These are phyloP conservation scores for Aspergillus ellipticus DNA, from an alignment of 495 filamentous ascomycete genomes.

Conservation along the genomic window DNA sequence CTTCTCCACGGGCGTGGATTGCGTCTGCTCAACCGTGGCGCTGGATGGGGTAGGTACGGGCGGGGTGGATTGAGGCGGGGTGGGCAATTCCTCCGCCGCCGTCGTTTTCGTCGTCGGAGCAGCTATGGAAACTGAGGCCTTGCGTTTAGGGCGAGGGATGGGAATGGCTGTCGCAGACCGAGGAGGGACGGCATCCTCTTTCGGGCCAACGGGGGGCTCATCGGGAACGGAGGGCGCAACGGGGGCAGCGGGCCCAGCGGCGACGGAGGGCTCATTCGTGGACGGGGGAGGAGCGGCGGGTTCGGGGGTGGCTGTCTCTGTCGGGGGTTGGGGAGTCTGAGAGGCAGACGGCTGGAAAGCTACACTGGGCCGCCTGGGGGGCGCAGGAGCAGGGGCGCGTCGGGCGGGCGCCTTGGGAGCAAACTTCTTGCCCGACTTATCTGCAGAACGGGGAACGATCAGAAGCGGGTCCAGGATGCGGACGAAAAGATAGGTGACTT, in stretches of 20 bases:
- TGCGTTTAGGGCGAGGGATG: constrained; percentile 30
- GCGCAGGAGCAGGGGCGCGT: constrained; percentile 35
- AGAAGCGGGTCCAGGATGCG: neutral
- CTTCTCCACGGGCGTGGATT: neutral
- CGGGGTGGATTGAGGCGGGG: constrained; percentile 13
- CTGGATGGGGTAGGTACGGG: neutral
- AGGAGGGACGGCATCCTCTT: neutral
- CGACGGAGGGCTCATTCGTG: too few relatives aligned
- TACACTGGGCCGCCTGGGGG: constrained; percentile 38
- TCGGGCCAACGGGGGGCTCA: constrained; percentile 13
- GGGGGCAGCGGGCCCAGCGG: constrained; percentile 21
- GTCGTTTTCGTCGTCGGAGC: constrained; percentile 8
- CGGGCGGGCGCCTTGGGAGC: constrained; percentile 50
- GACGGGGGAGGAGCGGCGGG: constrained; percentile 16
- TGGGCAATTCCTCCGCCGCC: constrained; percentile 11
- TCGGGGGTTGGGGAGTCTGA: constrained; percentile 26
- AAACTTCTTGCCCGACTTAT: constrained; percentile 55
- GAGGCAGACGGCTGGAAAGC: constrained; percentile 35
- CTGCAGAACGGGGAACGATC: constrained; percentile 21
- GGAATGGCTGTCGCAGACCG: constrained; percentile 24
- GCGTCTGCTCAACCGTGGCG: neutral
- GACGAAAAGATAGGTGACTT: constrained; percentile 18
- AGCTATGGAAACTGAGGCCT: constrained; percentile 18
- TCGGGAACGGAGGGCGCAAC: constrained; percentile 19
- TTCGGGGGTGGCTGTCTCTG: constrained; percentile 21